Base-by-base conservation (phyloP, 768 basidiomycete genomes). In the Suillus brevipes region DNA sequence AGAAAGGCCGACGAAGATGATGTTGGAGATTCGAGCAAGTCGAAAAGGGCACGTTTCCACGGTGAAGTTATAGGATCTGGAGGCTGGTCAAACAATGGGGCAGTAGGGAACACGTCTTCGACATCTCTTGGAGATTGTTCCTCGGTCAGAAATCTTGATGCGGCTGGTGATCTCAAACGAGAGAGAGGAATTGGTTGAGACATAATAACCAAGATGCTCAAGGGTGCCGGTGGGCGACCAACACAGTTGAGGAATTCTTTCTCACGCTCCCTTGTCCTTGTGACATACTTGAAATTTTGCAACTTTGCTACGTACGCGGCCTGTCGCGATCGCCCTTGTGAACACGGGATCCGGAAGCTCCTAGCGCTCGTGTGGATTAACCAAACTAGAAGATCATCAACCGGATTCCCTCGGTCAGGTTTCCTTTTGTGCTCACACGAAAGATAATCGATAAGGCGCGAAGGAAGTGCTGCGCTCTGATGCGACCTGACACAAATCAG, bases 11-110 rank as follows among this genome's bases (percentile, higher is more conserved):
- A 81, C 1, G 83, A 76, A 0, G 91, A 93, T 0, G 91, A 89
- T 8, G 88, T 88, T 0, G 94, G 93, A 62, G 86, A 87, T 70
- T 96, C 94, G 68, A 96, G 84, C 23, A 96, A 81, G 53, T 86
- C 82, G 72, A 87, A 89, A 18, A 91, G 78, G 18, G 83, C 80
- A 28, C 87, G 81, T 73, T 90, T 89, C 88, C 88, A 91, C 38
- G 74, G 77, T 6, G 77, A 75, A 43, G 68, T 77, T 63, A 71
- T 52, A 2, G 69, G 69, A 49, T 74, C 67, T 25, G 71, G 75
- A 34, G 70, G 65, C 23, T 69, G 71, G 60, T 83, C 82, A 57
- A 79, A 74, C 0, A 79, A 70, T 4, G 72, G 56, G 2, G 78
- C 66, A 38, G 72, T 75, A 4, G 78, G 76, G 66, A 84, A 84